Evolutionary conservation across 2,329 filamentous ascomycete genomes (phyloP).

Genomic region (Rhynchosporium agropyri): DNA sequence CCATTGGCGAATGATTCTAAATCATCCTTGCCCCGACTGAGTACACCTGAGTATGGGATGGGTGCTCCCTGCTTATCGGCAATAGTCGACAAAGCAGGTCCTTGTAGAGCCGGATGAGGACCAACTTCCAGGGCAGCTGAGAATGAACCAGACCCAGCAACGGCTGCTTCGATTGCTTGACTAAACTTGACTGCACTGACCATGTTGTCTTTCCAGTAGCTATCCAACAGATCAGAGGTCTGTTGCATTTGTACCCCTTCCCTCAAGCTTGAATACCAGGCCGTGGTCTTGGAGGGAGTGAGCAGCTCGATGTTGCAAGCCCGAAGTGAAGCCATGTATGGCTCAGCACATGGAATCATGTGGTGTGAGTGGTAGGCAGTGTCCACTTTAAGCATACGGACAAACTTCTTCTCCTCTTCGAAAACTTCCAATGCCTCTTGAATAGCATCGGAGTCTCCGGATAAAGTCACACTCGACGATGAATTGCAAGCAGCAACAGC

Average conservation of each 20-base stretch:
- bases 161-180: conserved; percentile 4
- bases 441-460: conserved; percentile 34
- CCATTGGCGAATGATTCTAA: conserved; percentile 12
- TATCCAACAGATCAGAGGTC: neutral
- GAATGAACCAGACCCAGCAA: neutral
- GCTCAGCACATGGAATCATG: conserved; percentile 31
- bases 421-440: conserved; percentile 19
- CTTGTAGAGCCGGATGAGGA: conserved; percentile 19
- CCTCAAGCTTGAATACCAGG: conserved; percentile 30
- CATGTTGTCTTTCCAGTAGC: conserved; percentile 14
- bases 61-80: neutral
- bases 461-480: conserved; percentile 34
- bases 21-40: conserved; percentile 13
- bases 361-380: conserved; percentile 36
- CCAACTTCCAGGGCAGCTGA: conserved; percentile 17
- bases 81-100: conserved; percentile 3
- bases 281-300: neutral
- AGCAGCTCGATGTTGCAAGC: conserved; percentile 21
- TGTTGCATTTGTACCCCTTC: neutral
- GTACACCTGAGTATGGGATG: conserved; percentile 18
- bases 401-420: conserved; percentile 27
- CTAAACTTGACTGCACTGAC: neutral
- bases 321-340: conserved; percentile 27
- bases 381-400: conserved; percentile 31
- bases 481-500: conserved; percentile 41